These are phyloP conservation scores for Ogataea wickerhamii DNA, from an alignment of 805 yeast species.

Conservation along the genomic window DNA sequence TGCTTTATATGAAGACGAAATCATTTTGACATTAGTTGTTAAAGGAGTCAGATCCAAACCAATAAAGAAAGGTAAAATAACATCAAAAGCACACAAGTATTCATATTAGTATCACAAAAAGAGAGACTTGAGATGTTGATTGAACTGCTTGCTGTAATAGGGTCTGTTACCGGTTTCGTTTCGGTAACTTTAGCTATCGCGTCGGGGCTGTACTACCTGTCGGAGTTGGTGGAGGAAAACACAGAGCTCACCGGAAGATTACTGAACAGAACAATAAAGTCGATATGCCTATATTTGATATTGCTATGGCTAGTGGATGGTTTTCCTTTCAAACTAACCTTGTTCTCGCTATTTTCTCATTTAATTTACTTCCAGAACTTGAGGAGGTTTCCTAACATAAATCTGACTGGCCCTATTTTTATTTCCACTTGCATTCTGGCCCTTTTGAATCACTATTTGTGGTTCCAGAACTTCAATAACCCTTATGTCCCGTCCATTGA, in stretches of 20 bases:
- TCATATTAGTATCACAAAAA: too few species aligned
- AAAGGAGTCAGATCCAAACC: too few species aligned
- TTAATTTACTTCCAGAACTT: conserved; percentile 73
- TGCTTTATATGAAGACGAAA: too few species aligned
- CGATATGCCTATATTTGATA: conserved; percentile 50
- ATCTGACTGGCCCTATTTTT: conserved; percentile 67
- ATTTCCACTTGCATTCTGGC: conserved; percentile 70
- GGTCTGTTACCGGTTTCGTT: conserved; percentile 58
- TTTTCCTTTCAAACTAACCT: conserved; percentile 66
- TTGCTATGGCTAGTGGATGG: conserved; percentile 70
- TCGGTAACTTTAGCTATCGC: conserved; percentile 65
- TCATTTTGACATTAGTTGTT: too few species aligned
- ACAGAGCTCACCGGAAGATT: conserved; percentile 77
- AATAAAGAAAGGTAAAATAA: too few species aligned
- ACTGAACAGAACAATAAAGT: conserved; percentile 58
- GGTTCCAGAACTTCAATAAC: conserved; percentile 83
- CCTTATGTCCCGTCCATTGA: conserved; percentile 69
- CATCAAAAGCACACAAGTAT: too few species aligned
- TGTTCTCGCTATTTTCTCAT: conserved; percentile 70
- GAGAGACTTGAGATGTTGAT: conserved; percentile 65
- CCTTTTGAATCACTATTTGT: conserved; percentile 73
- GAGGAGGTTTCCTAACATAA: conserved; percentile 78
- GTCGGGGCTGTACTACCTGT: conserved; percentile 84
- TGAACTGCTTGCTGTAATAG: conserved; percentile 54
- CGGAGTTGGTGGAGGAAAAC: conserved; percentile 92